Evolutionary conservation across 2,329 filamentous ascomycete genomes (phyloP).

Genomic region (Xylaria sp.): DNA sequence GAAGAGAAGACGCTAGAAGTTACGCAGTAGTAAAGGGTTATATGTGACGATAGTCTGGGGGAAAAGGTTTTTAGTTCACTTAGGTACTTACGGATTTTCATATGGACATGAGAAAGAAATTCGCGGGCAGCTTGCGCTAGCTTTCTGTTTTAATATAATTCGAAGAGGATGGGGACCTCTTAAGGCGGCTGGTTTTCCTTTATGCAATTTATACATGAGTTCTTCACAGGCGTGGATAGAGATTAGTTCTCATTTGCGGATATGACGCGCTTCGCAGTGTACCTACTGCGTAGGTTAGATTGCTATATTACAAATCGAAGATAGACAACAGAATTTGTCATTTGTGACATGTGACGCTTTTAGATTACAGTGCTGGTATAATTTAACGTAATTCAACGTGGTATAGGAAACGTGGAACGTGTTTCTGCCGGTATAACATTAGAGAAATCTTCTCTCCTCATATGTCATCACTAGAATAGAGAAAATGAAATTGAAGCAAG

Average conservation of each 20-base stretch:
- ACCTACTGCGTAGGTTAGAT: conserved; percentile 20
- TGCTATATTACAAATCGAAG: conserved; percentile 2
- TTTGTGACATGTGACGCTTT: too few species aligned
- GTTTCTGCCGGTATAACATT: too few species aligned
- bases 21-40: neutral
- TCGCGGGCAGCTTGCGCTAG: conserved; percentile 4
- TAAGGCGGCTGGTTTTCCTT: conserved; percentile 3
- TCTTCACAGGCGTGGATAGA: neutral
- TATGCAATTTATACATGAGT: neutral
- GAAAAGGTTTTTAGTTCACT: neutral
- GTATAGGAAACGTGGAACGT: too few species aligned
- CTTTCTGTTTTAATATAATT: conserved; percentile 26
- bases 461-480: too few species aligned
- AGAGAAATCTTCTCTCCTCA: too few species aligned
- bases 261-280: conserved; percentile 1
- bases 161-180: neutral
- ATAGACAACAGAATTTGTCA: neutral
- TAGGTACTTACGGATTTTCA: neutral
- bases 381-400: too few species aligned
- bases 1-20: conserved; percentile 67
- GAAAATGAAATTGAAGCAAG: too few species aligned
- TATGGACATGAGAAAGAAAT: conserved; percentile 1
- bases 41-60: neutral
- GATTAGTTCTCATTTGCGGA: neutral
- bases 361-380: neutral